These are phyloP conservation scores for Cryoendolithus antarcticus DNA, from an alignment of 2,329 filamentous ascomycete genomes.

Conservation along the genomic window DNA sequence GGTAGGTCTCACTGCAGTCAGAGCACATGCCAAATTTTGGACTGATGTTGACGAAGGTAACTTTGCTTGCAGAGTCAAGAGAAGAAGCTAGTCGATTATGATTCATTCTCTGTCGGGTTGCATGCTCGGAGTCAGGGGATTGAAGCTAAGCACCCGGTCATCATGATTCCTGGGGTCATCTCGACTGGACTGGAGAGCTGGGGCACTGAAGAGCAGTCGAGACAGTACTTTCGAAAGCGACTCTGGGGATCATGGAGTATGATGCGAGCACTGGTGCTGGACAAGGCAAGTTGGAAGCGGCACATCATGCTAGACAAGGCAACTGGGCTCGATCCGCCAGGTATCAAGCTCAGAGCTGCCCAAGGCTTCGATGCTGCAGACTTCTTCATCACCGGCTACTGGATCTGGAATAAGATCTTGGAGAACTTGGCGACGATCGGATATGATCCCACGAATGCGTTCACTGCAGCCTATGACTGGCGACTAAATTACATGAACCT, in stretches of 20 bases:
- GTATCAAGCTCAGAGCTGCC: constrained; percentile 79
- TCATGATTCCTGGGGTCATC: constrained; percentile 97
- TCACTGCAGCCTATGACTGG: constrained; percentile 75
- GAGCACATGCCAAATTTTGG: neutral
- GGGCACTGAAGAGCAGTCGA: constrained; percentile 75
- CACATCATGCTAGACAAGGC: constrained; percentile 94
- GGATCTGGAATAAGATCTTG: constrained; percentile 98
- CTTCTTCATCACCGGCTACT: constrained; percentile 82
- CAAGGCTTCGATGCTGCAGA: constrained; percentile 97
- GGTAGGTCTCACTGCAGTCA: constrained; percentile 36
- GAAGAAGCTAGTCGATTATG: constrained; percentile 77
- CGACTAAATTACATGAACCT: constrained; percentile 80
- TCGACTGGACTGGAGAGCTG: constrained; percentile 94
- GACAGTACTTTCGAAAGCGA: constrained; percentile 85
- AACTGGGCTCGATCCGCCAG: constrained; percentile 81
- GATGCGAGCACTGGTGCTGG: constrained; percentile 88
- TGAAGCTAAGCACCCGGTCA: constrained; percentile 69
- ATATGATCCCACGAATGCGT: constrained; percentile 74
- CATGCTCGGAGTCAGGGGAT: constrained; percentile 74
- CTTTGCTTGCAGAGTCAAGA: constrained; percentile 56
- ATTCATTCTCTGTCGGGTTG: constrained; percentile 83
- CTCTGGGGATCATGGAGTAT: constrained; percentile 98
- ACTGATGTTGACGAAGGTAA: constrained; percentile 20
- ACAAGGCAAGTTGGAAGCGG: constrained; percentile 88
- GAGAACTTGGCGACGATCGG: constrained; percentile 93